phyloP scores from a whole-genome alignment of 1,284 basidiomycete species.

The Rhodotorula sp. region DNA sequence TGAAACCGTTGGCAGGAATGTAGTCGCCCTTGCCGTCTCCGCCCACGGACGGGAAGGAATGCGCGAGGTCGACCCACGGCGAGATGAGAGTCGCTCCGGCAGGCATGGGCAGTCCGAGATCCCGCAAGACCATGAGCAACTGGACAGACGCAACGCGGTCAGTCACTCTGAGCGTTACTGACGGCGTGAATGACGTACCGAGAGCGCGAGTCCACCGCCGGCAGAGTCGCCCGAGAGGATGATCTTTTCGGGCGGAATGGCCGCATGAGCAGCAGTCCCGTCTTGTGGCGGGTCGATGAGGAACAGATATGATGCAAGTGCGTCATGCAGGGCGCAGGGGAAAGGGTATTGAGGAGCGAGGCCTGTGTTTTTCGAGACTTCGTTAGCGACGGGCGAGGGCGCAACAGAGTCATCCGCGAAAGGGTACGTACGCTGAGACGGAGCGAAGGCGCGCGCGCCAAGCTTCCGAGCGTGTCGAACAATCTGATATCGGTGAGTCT shows the following conservation, averaged over 20 bases:
- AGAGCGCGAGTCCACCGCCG: constrained; percentile 79
- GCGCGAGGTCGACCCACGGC: constrained; percentile 75
- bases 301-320: constrained; percentile 60
- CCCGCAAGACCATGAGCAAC: constrained; percentile 65
- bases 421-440: constrained; percentile 29
- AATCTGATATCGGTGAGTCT: constrained; percentile 52
- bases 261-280: constrained; percentile 61
- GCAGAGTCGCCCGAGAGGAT: constrained; percentile 85
- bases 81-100: constrained; percentile 69
- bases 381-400: no score
- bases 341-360: constrained; percentile 87
- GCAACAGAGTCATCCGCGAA: no score
- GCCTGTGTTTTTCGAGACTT: no score
- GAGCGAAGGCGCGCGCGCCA: constrained; percentile 51
- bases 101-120: constrained; percentile 75
- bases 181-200: constrained; percentile 77
- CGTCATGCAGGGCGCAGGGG: constrained; percentile 80
- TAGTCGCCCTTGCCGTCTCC: constrained; percentile 54
- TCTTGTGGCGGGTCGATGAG: constrained; percentile 65
- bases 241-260: constrained; percentile 82
- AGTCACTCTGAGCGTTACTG: constrained; percentile 75
- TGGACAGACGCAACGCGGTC: constrained; percentile 51
- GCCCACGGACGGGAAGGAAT: constrained; percentile 89
- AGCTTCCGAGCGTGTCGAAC: constrained; percentile 51
- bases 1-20: constrained; percentile 36